These are phyloP conservation scores for Nigrospora osmanthi DNA, from an alignment of 2,329 filamentous ascomycete genomes.

Conservation along the genomic window DNA sequence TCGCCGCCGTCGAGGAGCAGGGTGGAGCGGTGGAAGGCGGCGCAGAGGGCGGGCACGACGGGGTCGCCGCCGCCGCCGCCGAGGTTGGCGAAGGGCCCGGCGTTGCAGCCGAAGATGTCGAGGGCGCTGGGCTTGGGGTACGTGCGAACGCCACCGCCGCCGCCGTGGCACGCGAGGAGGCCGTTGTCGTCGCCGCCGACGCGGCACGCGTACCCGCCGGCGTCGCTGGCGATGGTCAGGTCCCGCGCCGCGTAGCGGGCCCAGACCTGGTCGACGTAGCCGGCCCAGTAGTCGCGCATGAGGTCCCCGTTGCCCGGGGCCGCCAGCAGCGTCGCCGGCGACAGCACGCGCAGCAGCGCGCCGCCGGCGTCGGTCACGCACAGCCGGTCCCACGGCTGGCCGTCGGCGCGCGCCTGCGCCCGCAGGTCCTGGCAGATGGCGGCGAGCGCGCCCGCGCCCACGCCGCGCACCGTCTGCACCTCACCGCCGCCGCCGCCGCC, in stretches of 20 bases:
- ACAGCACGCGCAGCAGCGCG: constrained; percentile 33
- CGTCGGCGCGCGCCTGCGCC: constrained; percentile 27
- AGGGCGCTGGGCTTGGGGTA: constrained; percentile 33
- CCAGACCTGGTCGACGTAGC: constrained; percentile 40
- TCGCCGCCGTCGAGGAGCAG: constrained; percentile 37
- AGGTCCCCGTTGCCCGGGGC: constrained; percentile 18
- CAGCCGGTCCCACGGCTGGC: constrained; percentile 34
- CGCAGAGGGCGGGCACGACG: constrained; percentile 39
- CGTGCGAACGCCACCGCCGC: constrained; percentile 30
- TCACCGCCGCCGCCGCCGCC: constrained; percentile 27
- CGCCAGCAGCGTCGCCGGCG: constrained; percentile 32
- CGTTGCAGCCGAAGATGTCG: constrained; percentile 45
- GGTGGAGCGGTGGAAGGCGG: constrained; percentile 40
- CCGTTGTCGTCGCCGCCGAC: constrained; percentile 23
- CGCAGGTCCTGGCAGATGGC: constrained; percentile 32
- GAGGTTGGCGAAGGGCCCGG: constrained; percentile 33
- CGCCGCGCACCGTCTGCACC: constrained; percentile 29
- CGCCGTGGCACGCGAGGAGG: too few species aligned
- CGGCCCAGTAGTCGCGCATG: constrained; percentile 33
- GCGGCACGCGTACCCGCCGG: constrained; percentile 31
- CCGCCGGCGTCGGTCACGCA: constrained; percentile 29
- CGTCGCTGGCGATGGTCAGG: constrained; percentile 31
- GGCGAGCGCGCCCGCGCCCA: constrained; percentile 24
- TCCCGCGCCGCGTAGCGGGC: constrained; percentile 25
- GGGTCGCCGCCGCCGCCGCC: constrained; percentile 28